Evolutionary conservation across 1,284 basidiomycete species (phyloP).

Genomic region (Melanopsichium pennsylvanicum): DNA sequence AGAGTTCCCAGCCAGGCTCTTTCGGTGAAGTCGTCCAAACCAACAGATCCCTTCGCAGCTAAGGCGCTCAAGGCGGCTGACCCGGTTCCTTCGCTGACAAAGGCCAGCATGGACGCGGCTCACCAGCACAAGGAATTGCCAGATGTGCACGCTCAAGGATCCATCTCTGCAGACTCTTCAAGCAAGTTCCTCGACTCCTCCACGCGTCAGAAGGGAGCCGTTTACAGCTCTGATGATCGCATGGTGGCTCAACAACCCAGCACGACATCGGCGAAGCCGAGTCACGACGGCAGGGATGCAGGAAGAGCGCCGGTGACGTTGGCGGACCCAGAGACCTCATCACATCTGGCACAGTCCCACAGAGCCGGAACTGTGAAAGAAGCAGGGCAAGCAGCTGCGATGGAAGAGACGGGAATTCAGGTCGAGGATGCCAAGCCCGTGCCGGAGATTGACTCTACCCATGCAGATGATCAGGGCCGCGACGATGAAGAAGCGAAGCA

Average conservation of each 20-base stretch:
- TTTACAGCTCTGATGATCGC: neutral
- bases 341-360: neutral
- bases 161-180: neutral
- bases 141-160: neutral
- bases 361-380: neutral
- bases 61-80: conserved; percentile 22
- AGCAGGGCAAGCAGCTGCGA: neutral
- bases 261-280: neutral
- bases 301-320: no score
- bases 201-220: neutral
- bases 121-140: conserved; percentile 2
- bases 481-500: neutral
- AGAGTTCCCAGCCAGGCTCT: conserved; percentile 11
- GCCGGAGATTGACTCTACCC: neutral
- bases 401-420: neutral
- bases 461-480: neutral
- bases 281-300: neutral
- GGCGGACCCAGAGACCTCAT: no score
- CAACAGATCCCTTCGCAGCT: conserved; percentile 17
- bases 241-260: neutral
- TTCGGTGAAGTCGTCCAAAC: conserved; percentile 2
- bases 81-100: neutral
- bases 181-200: neutral
- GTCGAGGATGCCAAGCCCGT: neutral
- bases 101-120: conserved; percentile 8